Conservation (phyloP, 2,329 filamentous ascomycete genomes). For the Stemphylium lycopersici region DNA sequence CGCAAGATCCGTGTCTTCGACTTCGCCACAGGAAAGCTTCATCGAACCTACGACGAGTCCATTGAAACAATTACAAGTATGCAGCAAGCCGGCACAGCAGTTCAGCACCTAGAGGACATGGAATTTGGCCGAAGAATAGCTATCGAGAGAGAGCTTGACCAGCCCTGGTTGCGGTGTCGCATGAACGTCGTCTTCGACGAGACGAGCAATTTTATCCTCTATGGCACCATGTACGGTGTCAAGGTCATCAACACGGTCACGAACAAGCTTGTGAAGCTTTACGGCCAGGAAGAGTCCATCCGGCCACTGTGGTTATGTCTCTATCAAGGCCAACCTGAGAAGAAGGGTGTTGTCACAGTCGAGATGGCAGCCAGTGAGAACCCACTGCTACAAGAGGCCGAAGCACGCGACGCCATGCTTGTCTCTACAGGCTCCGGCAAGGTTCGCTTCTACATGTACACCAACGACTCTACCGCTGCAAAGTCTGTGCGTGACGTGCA, state of each 20-base stretch:
- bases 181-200: conserved; percentile 94
- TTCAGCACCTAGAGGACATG: conserved; percentile 82
- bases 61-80: conserved; percentile 87
- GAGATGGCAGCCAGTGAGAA: conserved; percentile 97
- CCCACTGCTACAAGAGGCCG: conserved; percentile 89
- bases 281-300: conserved; percentile 87
- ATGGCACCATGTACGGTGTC: conserved; percentile 87
- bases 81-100: conserved; percentile 89
- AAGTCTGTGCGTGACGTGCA: conserved; percentile 78
- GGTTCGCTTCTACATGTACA: conserved; percentile 97
- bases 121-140: conserved; percentile 91
- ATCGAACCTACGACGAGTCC: conserved; percentile 94
- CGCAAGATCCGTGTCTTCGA: conserved; percentile 93
- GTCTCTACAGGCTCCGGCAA: conserved; percentile 84
- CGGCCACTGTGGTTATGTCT: conserved; percentile 81
- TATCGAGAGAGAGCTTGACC: conserved; percentile 84
- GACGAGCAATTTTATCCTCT: conserved; percentile 92
- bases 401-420: conserved; percentile 87
- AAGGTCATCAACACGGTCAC: conserved; percentile 97
- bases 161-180: conserved; percentile 68
- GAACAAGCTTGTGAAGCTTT: conserved; percentile 88
- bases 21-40: conserved; percentile 84
- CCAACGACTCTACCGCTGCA: conserved; percentile 73
- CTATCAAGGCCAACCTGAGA: conserved; percentile 94
- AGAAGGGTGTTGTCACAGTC: conserved; percentile 90